Conservation (phyloP, 2,329 filamentous ascomycete genomes). For the Cryphonectria nitschkei region DNA sequence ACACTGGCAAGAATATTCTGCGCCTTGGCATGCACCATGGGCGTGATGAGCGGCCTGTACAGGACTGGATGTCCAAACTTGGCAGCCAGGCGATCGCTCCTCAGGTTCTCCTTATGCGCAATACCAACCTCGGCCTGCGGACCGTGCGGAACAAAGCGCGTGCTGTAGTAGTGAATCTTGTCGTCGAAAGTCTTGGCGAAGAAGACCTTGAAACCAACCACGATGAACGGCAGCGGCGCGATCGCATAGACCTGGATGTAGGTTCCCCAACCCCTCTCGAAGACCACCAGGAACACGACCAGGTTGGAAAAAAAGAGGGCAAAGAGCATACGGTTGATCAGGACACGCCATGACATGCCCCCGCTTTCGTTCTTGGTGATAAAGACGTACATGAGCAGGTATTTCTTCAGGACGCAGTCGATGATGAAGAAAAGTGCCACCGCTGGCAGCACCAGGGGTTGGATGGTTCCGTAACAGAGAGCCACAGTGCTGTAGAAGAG, state of each 20-base stretch:
- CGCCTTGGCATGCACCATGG: slow-evolving; percentile 92
- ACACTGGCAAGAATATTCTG: slow-evolving; percentile 85
- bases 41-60: slow-evolving; percentile 86
- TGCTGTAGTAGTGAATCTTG: slow-evolving; percentile 80
- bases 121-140: slow-evolving; percentile 50
- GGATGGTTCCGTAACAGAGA: slow-evolving; percentile 80
- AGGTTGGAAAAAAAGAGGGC: slow-evolving; percentile 77
- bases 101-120: slow-evolving; percentile 55
- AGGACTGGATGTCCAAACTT: slow-evolving; percentile 90
- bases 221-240: slow-evolving; percentile 75
- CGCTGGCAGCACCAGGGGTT: slow-evolving; percentile 84
- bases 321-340: slow-evolving; percentile 93
- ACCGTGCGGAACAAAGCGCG: slow-evolving; percentile 53
- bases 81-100: slow-evolving; percentile 71
- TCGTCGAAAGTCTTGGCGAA: slow-evolving; percentile 77
- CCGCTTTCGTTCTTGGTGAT: slow-evolving; percentile 96
- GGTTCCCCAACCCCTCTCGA: slow-evolving; percentile 66
- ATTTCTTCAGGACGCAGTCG: slow-evolving; percentile 92
- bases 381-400: slow-evolving; percentile 91
- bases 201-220: slow-evolving; percentile 85
- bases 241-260: slow-evolving; percentile 68
- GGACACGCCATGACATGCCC: slow-evolving; percentile 85
- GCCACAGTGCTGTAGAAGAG: slow-evolving; percentile 91
- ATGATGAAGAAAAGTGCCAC: slow-evolving; percentile 88
- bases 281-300: slow-evolving; percentile 76